Percentiles rank a stretch among this genome's conserved stretches.
phyloP scores from a whole-genome alignment of 2,329 filamentous ascomycete genomes.

The Xylaria sp. region DNA sequence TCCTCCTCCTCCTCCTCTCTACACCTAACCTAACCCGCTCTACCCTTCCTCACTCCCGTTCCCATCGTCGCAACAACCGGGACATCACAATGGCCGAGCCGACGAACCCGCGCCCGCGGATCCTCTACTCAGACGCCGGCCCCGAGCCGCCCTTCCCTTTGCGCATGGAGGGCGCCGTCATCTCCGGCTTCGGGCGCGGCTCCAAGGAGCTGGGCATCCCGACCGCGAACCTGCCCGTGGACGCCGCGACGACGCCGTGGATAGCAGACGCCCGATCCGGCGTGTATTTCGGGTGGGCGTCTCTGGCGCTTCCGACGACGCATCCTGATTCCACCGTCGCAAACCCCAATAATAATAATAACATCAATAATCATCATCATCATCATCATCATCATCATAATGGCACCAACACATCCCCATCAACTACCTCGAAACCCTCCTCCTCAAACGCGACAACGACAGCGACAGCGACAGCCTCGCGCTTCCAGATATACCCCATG shows the following conservation, averaged over 20 bases:
- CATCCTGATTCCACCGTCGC: conserved; percentile 61
- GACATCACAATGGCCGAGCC: conserved; percentile 29
- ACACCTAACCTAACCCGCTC: not conserved
- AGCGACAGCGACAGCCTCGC: not conserved
- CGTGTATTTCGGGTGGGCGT: conserved; percentile 94
- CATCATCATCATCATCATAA: conserved; percentile 21
- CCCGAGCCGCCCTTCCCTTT: conserved; percentile 85
- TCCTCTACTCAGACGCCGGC: conserved; percentile 78
- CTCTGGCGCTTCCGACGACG: conserved; percentile 68
- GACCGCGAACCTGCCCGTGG: conserved; percentile 90
- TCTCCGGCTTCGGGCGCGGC: conserved; percentile 92
- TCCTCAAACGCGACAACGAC: not conserved
- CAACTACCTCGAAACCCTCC: no score
- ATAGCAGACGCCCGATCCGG: conserved; percentile 75
- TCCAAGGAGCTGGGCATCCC: conserved; percentile 98
- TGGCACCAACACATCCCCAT: no score
- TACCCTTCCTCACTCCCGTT: conserved; percentile 31
- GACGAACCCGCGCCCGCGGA: conserved; percentile 64
- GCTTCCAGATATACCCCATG: conserved; percentile 75
- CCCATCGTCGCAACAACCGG: conserved; percentile 2
- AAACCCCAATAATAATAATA: conserved; percentile 4
- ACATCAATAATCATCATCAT: not conserved
- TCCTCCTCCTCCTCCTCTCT: no score
- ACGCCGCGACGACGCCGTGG: conserved; percentile 69
- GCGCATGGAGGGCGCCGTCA: conserved; percentile 84